Evolutionary conservation across 148 eudicot species (phyloP).

Genomic region (Heliosperma pusillum): DNA sequence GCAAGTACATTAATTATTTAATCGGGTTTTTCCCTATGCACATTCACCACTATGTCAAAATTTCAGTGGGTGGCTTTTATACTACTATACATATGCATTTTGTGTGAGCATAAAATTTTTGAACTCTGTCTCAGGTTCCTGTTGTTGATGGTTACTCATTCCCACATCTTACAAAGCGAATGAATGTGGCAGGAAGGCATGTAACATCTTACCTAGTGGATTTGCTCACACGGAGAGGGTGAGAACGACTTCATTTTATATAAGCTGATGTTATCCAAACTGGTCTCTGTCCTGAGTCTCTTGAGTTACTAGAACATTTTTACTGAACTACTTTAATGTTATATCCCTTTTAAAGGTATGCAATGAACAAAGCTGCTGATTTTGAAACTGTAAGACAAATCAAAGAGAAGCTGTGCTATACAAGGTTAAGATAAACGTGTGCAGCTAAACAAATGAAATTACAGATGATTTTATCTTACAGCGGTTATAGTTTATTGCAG

Average conservation of each 20-base stretch:
- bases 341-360: constrained; percentile 61
- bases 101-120: neutral
- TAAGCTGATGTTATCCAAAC: constrained; percentile 14
- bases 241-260: constrained; percentile 31
- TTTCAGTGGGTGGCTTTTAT: neutral
- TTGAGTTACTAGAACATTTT: neutral
- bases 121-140: constrained; percentile 62
- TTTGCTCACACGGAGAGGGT: constrained; percentile 95
- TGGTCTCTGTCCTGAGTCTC: constrained; percentile 17
- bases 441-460: neutral
- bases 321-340: constrained; percentile 6
- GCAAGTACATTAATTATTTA: neutral
- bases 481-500: constrained; percentile 42
- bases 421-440: constrained; percentile 49
- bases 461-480: constrained; percentile 18
- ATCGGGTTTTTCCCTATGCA: neutral
- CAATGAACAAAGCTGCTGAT: constrained; percentile 91
- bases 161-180: constrained; percentile 97
- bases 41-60: neutral
- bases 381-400: constrained; percentile 96
- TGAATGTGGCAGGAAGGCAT: constrained; percentile 98
- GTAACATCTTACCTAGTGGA: constrained; percentile 95
- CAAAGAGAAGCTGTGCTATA: constrained; percentile 96
- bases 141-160: constrained; percentile 99
- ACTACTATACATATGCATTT: neutral